Evolutionary conservation across 2,329 filamentous ascomycete species (phyloP), one percentile per base, ranked within the genome.

Genomic region (Stenocarpella maydis): DNA sequence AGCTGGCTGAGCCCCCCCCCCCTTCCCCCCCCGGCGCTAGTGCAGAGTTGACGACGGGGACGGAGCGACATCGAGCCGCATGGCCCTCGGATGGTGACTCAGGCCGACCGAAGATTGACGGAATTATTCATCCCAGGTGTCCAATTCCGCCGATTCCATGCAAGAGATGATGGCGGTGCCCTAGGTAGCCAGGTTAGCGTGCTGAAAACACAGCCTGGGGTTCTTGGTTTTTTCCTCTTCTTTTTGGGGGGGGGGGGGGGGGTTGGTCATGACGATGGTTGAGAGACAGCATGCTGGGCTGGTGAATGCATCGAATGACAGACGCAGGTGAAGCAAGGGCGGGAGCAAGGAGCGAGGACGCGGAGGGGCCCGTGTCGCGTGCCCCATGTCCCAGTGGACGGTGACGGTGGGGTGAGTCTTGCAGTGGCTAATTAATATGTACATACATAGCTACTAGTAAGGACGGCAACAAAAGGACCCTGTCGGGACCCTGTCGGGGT

Each of bases 21-120:
- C n/a, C n/a, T n/a, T n/a, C n/a, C n/a, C n/a, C n/a, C n/a, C 31
- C 49, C 4, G 53, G 17, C 65, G 21, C 65, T 43, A 49, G 37
- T 63, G 58, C 58, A 49, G 43, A 37, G 41, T 63, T 63, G 58
- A 49, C 58, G 14, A 24, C 26, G 34, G n/a, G n/a, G 12, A 63
- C 58, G 65, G 65, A 67, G 52, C 39, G 65, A 67, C 39, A 41
- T 67, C 58, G 65, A 58, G 52, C 65, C 65, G 65, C 52, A 41
- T 17, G n/a, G 41, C 34, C 34, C 34, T 37, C 34, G 34, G 34
- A 37, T 37, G 55, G 64, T 67, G 65, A 67, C 65, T 67, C 65
- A 67, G 65, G 52, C 65, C 65, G 65, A 26, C 52, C 31, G 31
- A 34, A 34, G 31, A 34, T n/a, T n/a, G n/a, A n/a, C n/a, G n/a